Base-by-base conservation (phyloP, 306 rosid genomes). In the Vicia villosa region DNA sequence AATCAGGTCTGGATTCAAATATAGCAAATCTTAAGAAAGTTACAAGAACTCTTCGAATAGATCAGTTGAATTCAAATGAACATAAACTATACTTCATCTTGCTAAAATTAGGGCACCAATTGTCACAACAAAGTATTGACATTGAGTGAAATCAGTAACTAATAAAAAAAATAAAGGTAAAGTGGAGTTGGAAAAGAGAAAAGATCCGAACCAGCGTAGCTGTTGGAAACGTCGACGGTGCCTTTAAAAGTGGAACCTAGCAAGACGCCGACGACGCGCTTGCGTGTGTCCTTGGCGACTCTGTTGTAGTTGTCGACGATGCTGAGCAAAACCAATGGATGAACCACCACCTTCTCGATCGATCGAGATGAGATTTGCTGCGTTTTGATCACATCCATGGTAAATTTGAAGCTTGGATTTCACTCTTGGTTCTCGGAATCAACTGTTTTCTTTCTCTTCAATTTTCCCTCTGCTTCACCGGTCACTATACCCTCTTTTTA, bases 291-390 rank as follows among this genome's bases (percentile, higher is more conserved):
- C 45, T 85, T 89, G 22, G 95, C 98, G 42, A 92, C 98, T 26
- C 95, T 83, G 68, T 88, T 87, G 88, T 86, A 89, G 86, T 92
- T 87, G 63, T 92, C 98, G 68, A 89, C 96, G 84, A 92, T 87
- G 84, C 98, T 89, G 41, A 92, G 95, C 12, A 92, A 71, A 24
- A 92, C 96, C 9, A 92, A 76, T 0, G 98, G 96, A 69, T 92
- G 98, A 30, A 92, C 92, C 28, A 92, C 81, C 16, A 92, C 96
- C 79, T 89, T 92, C 88, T 92, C 96, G 32, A 92, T 80, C 5
- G 87, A 77, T n/a, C 88, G 74, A 16, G 84, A 78, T 0, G 91
- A 89, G 15, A 92, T 81, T 81, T 92, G 93, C 82, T 86, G 98
- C 56, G 93, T 76, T 80, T 92, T 89, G 45, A 89, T 88, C 60